Evolutionary conservation across 768 basidiomycete species (phyloP).

Genomic region (Leccinum sublutescens): DNA sequence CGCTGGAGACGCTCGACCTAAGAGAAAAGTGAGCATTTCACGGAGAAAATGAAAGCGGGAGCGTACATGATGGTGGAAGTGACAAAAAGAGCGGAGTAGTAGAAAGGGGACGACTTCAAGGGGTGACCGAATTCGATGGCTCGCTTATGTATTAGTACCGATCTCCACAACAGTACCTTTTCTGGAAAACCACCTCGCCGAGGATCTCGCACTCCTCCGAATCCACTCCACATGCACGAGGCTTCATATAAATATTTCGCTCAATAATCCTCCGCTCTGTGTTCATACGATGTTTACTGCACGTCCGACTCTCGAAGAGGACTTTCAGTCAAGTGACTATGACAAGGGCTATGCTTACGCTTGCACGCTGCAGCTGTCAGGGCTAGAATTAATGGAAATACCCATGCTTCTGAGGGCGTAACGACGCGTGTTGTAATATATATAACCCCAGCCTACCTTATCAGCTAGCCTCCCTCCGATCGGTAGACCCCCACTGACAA

Average conservation of each 20-base stretch:
- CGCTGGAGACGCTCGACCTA: conserved; percentile 42
- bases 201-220: not conserved
- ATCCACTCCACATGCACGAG: not conserved
- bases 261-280: no score
- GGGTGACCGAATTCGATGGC: conserved; percentile 1
- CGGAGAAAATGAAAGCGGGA: not conserved
- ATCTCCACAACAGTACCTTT: conserved; percentile 5
- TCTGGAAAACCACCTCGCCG: not conserved
- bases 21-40: not conserved
- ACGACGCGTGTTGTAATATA: not conserved
- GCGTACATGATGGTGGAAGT: conserved; percentile 24
- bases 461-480: not conserved
- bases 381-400: conserved; percentile 6
- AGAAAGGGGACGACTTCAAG: conserved; percentile 8
- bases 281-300: not conserved
- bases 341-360: not conserved
- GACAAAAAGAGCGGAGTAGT: conserved; percentile 13
- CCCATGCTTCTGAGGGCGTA: conserved; percentile 14
- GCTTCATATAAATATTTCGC: not conserved
- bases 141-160: conserved; percentile 6
- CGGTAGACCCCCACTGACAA: not conserved
- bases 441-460: not conserved
- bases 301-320: not conserved
- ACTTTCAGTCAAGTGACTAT: not conserved
- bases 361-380: not conserved